Evolutionary conservation across 768 basidiomycete species (phyloP).

Genomic region (Lentinula aciculospora): DNA sequence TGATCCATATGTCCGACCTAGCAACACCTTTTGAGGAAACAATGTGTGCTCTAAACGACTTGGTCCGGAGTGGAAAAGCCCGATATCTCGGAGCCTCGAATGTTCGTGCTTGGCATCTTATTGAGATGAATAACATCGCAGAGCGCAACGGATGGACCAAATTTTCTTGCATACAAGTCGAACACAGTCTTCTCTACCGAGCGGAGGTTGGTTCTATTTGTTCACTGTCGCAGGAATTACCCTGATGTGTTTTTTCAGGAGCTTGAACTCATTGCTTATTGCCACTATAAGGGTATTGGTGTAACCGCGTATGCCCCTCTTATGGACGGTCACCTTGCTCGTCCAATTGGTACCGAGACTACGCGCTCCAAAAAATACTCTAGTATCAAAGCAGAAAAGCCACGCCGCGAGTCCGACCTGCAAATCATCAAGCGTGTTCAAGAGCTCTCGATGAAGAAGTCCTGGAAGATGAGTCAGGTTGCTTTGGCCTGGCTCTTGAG

Average conservation of each 20-base stretch:
- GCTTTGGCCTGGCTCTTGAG: conserved; percentile 34
- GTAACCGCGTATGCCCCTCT: conserved; percentile 41
- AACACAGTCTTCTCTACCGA: conserved; percentile 49
- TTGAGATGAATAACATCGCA: conserved; percentile 38
- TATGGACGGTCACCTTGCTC: conserved; percentile 25
- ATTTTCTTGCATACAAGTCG: conserved; percentile 53
- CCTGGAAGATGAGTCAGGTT: conserved; percentile 37
- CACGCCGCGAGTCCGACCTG: conserved; percentile 14
- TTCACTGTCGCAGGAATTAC: neutral
- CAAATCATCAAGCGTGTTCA: conserved; percentile 34
- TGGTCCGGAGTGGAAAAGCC: conserved; percentile 40
- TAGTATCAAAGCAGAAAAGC: conserved; percentile 5
- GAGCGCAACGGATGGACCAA: conserved; percentile 40
- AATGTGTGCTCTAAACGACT: conserved; percentile 26
- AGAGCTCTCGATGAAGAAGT: conserved; percentile 32
- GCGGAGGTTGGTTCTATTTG: conserved; percentile 32
- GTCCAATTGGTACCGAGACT: conserved; percentile 23
- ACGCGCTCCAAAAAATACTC: neutral
- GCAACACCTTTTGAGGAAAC: conserved; percentile 29
- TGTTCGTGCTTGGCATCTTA: conserved; percentile 42
- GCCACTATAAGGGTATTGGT: conserved; percentile 34
- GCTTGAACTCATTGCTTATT: conserved; percentile 13
- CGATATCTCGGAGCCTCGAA: conserved; percentile 46
- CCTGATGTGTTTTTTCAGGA: conserved; percentile 16
- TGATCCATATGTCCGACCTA: conserved; percentile 38